A percentile compares a stretch with the other conserved stretches of the same genome.
phyloP scores from a whole-genome alignment of 768 basidiomycete genomes.

The Kwoniella sp. region DNA sequence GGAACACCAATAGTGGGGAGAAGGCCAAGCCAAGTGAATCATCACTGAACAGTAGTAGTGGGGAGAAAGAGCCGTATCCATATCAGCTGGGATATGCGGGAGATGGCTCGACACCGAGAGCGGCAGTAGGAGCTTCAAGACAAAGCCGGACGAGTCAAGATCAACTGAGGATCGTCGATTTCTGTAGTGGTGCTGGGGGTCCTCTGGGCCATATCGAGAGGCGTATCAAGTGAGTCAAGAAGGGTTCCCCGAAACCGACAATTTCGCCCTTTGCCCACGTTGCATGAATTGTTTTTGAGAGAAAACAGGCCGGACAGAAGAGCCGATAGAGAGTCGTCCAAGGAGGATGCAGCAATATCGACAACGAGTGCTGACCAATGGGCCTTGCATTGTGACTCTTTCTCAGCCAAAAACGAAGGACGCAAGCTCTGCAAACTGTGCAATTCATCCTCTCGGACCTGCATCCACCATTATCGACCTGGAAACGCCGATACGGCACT shows the following conservation, averaged over 20 bases:
- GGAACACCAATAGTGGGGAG: not conserved
- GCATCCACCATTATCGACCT: conserved; percentile 42
- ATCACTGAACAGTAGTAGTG: not conserved
- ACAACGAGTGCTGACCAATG: too few relatives aligned
- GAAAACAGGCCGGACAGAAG: too few relatives aligned
- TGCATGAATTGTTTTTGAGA: too few relatives aligned
- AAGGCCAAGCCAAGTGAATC: too few relatives aligned
- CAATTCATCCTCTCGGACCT: conserved; percentile 48
- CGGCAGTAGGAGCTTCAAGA: not conserved
- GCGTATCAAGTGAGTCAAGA: conserved; percentile 47
- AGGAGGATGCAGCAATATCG: too few relatives aligned
- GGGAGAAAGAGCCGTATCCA: not conserved
- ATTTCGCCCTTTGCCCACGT: too few relatives aligned
- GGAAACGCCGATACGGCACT: conserved; percentile 23
- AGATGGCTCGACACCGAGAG: not conserved
- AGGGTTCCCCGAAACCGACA: not conserved
- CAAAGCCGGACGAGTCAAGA: not conserved
- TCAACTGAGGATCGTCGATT: conserved; percentile 44
- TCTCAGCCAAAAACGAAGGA: conserved; percentile 28
- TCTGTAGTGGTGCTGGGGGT: conserved; percentile 50
- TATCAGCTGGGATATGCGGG: not conserved
- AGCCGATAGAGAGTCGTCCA: too few relatives aligned
- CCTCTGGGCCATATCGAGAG: conserved; percentile 46
- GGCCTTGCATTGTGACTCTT: too few relatives aligned
- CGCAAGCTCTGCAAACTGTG: conserved; percentile 22